Conservation (phyloP, 495 filamentous ascomycete species). For the Aspergillus nanangensis region DNA sequence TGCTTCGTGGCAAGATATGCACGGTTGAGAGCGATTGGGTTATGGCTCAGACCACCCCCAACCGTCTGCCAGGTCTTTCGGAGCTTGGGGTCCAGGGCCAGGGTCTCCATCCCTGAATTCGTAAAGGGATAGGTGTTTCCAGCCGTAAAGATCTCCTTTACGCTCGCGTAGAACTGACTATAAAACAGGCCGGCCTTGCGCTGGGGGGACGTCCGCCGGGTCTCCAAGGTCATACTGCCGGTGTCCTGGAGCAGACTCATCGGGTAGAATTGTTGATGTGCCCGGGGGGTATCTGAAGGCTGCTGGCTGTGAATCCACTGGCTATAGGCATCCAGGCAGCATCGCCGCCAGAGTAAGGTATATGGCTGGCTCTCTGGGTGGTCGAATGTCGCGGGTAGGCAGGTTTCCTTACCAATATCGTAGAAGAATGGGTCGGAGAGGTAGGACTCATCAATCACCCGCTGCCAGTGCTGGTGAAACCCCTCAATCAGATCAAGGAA, state of each 20-base stretch:
- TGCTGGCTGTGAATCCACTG: not conserved
- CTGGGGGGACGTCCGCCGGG: not conserved
- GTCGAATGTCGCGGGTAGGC: not conserved
- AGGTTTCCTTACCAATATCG: slow-evolving; percentile 6
- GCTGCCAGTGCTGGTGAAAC: not conserved
- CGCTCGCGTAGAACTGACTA: slow-evolving; percentile 3
- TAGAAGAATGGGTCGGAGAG: slow-evolving; percentile 1
- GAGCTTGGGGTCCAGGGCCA: slow-evolving; percentile 1
- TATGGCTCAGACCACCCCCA: not conserved
- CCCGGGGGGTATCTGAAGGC: not conserved
- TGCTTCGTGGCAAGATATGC: slow-evolving; percentile 1
- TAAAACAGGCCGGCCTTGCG: slow-evolving; percentile 1
- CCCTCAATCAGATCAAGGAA: not conserved
- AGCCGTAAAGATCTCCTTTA: slow-evolving; percentile 5
- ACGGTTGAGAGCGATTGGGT: not conserved
- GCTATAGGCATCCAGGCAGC: not conserved
- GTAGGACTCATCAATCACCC: slow-evolving; percentile 1
- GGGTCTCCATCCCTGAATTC: slow-evolving; percentile 1
- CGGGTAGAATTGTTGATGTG: slow-evolving; percentile 1
- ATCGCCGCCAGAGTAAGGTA: not conserved
- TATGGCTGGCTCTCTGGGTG: not conserved
- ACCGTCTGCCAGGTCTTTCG: slow-evolving; percentile 2
- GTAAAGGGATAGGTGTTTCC: slow-evolving; percentile 4
- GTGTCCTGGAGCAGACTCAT: not conserved
- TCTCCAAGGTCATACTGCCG: not conserved